These are phyloP conservation scores for Xylariaceae sp. DNA, from an alignment of 2,329 filamentous ascomycete species.

Conservation along the genomic window DNA sequence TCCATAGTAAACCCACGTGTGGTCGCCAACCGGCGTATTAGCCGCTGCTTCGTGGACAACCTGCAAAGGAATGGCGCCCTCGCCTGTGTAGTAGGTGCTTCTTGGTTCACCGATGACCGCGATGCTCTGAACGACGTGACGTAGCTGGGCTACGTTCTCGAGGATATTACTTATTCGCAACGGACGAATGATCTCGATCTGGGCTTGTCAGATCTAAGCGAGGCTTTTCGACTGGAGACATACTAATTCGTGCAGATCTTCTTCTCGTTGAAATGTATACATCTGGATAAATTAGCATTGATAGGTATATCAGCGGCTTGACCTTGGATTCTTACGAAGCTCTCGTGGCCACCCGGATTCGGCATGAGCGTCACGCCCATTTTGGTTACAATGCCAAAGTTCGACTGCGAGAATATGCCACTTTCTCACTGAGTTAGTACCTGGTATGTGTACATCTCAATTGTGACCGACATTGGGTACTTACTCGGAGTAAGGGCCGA, in stretches of 20 bases:
- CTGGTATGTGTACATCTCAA: too few species aligned
- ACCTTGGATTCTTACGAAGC: conserved; percentile 26
- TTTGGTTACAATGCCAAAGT: conserved; percentile 49
- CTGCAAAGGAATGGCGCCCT: conserved; percentile 31
- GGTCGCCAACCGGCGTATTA: conserved; percentile 30
- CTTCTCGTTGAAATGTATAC: conserved; percentile 44
- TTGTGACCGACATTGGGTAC: conserved; percentile 7
- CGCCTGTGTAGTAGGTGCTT: conserved; percentile 29
- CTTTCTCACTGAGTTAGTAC: conserved; percentile 16
- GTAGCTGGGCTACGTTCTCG: conserved; percentile 36
- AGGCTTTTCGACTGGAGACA: background rate
- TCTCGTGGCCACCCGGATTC: conserved; percentile 46
- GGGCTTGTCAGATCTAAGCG: background rate
- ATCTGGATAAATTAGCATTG: conserved; percentile 33
- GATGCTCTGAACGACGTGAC: conserved; percentile 34
- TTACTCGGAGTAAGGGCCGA: conserved; percentile 34
- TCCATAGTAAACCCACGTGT: conserved; percentile 34
- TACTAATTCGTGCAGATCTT: conserved; percentile 42
- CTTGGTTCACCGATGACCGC: conserved; percentile 34
- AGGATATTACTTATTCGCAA: conserved; percentile 37
- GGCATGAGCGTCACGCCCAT: conserved; percentile 52
- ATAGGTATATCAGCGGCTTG: conserved; percentile 2
- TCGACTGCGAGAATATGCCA: conserved; percentile 47
- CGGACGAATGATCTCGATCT: conserved; percentile 45
- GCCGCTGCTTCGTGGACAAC: conserved; percentile 30